Evolutionary conservation across 768 basidiomycete genomes (phyloP).

Genomic region (Xerocomellus chrysenteron): DNA sequence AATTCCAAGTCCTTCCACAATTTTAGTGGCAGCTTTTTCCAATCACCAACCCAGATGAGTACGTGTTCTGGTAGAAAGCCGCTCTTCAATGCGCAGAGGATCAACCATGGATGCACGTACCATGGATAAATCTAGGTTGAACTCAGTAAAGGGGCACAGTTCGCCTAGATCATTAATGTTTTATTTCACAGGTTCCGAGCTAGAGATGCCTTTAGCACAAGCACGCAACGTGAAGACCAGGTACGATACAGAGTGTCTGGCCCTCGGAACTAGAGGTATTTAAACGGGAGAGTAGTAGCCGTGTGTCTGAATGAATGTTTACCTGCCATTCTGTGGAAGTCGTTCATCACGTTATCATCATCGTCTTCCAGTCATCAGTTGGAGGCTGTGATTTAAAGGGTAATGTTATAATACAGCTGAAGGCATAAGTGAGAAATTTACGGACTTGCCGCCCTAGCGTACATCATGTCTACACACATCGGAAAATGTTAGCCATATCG

Average conservation of each 20-base stretch:
- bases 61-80: constrained; percentile 19
- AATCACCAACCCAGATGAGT: constrained; percentile 24
- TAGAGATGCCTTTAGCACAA: constrained; percentile 17
- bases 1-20: constrained; percentile 24
- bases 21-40: constrained; percentile 26
- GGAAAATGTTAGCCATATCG: too few species aligned
- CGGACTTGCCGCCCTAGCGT: too few species aligned
- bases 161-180: constrained; percentile 30
- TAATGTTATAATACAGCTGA: too few species aligned
- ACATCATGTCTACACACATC: too few species aligned
- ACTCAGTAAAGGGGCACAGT: neutral
- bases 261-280: constrained; percentile 24
- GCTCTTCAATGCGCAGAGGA: too few species aligned
- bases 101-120: constrained; percentile 14
- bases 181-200: constrained; percentile 71
- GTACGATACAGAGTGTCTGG: constrained; percentile 33
- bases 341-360: constrained; percentile 32
- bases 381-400: too few species aligned
- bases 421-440: too few species aligned
- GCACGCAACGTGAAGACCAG: neutral
- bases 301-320: neutral
- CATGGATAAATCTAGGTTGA: constrained; percentile 37
- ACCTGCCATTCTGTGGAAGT: constrained; percentile 25
- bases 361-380: too few species aligned
- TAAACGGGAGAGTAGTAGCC: neutral